phyloP scores from a whole-genome alignment of 1,139 yeast genomes.

The Geotrichum klebahnii region DNA sequence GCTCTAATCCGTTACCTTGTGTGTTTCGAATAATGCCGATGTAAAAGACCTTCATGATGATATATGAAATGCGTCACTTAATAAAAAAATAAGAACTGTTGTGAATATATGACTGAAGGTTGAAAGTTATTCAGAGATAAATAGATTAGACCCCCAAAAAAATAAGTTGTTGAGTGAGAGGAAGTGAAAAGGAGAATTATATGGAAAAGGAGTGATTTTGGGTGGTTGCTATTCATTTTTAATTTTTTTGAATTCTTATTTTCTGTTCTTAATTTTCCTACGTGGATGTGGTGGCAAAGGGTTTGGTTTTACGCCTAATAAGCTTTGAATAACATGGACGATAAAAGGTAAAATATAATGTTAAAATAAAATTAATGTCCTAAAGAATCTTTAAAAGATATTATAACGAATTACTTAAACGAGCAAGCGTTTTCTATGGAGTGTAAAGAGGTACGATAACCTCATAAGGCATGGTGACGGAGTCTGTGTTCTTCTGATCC shows the following conservation, averaged over 20 bases:
- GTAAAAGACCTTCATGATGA: constrained; percentile 77
- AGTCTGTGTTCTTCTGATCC: constrained; percentile 49
- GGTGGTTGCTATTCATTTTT: too few relatives aligned
- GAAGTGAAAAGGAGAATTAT: not conserved
- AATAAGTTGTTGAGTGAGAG: too few relatives aligned
- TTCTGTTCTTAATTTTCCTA: not conserved
- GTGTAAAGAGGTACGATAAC: constrained; percentile 58
- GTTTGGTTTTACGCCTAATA: constrained; percentile 3
- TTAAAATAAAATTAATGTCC: not conserved
- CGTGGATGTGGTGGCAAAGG: not conserved
- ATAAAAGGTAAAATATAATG: not conserved
- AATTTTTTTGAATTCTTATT: too few relatives aligned
- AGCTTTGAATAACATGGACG: not conserved
- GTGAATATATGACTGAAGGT: too few relatives aligned
- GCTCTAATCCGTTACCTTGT: constrained; percentile 61
- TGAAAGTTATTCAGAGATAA: too few relatives aligned
- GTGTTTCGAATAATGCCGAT: constrained; percentile 74
- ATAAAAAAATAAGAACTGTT: not conserved
- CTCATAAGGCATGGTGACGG: constrained; percentile 62
- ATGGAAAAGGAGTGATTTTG: too few relatives aligned
- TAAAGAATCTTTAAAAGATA: too few relatives aligned
- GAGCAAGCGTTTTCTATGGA: not conserved
- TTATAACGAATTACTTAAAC: not conserved
- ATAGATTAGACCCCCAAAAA: too few relatives aligned
- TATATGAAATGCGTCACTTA: not conserved